Conservation (phyloP, 768 basidiomycete species). For the Boletus coccyginus region DNA sequence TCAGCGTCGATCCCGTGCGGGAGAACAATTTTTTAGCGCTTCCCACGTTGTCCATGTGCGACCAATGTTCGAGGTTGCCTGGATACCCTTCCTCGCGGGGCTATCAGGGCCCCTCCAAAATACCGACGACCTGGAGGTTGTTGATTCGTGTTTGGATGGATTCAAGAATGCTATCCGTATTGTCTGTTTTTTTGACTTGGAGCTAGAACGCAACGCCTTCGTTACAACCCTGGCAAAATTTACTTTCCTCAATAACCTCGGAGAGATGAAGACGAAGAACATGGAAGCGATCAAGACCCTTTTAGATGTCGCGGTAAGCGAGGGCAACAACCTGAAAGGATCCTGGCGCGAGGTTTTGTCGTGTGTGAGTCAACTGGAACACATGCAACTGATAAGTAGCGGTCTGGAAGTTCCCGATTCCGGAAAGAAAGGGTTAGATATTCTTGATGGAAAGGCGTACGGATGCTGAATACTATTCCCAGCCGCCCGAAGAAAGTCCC, state of each 20-base stretch:
- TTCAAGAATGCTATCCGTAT: conserved; percentile 97
- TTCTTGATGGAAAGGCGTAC: not conserved
- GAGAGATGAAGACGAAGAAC: conserved; percentile 99
- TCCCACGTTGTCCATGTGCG: conserved; percentile 95
- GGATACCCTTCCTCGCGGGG: conserved; percentile 97
- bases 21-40: conserved; percentile 93
- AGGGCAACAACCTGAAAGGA: conserved; percentile 93
- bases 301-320: conserved; percentile 91
- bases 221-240: conserved; percentile 96
- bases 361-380: conserved; percentile 97
- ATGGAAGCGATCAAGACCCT: conserved; percentile 98
- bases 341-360: conserved; percentile 96
- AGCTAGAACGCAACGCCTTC: conserved; percentile 97
- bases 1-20: conserved; percentile 76
- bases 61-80: conserved; percentile 99
- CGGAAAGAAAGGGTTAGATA: conserved; percentile 73
- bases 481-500: conserved; percentile 58
- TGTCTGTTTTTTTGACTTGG: conserved; percentile 95
- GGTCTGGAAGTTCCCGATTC: conserved; percentile 82
- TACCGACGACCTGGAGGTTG: conserved; percentile 89
- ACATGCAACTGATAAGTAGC: conserved; percentile 95
- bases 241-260: conserved; percentile 95
- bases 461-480: conserved; percentile 6
- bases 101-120: conserved; percentile 93
- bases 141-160: conserved; percentile 90